Base-by-base conservation (phyloP, 352 stramenopile genomes). In the Ophiocytium majus region DNA sequence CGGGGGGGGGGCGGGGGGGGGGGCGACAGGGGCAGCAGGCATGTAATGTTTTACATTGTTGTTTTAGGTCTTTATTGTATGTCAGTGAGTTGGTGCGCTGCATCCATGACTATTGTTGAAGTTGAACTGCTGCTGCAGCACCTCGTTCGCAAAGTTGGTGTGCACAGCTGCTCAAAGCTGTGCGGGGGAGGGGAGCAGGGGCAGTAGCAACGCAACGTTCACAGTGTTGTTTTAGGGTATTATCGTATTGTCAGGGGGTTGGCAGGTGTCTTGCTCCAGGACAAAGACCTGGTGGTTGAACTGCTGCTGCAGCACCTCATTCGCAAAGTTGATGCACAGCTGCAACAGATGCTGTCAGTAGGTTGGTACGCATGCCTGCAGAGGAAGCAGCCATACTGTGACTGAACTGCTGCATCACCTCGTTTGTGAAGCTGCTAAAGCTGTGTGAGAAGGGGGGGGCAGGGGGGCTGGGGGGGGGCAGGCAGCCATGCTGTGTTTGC, bases 371-470 rank as follows among this genome's bases (percentile, higher is more conserved):
- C n/a, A n/a, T n/a, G n/a, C n/a, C n/a, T n/a, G n/a, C n/a, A n/a
- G n/a, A n/a, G n/a, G n/a, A n/a, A n/a, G n/a, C n/a, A n/a, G n/a
- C n/a, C n/a, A n/a, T n/a, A n/a, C n/a, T n/a, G n/a, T n/a, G n/a
- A n/a, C n/a, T 57, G 43, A 57, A 57, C 66, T 96, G 92, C 92
- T 95, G 92, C 50, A 96, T 87, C 74, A 95, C 93, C 86, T 98
- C 95, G 90, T 98, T 98, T 1, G 94, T 94, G 86, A 97, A 98
- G 89, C 98, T 98, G 88, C 98, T 98, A 90, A 97, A 98, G 49
- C 93, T 94, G 85, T 14, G 43, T 14, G 43, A 5, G 14, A 14
- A 14, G 43, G 43, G 43, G 43, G 5, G 14, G 5, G 43, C 5
- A 14, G 43, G 43, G 43, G n/a, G n/a, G n/a, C n/a, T n/a, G n/a